Base-by-base conservation (phyloP, 2,329 filamentous ascomycete species). In the Epichloe sylvatica region DNA sequence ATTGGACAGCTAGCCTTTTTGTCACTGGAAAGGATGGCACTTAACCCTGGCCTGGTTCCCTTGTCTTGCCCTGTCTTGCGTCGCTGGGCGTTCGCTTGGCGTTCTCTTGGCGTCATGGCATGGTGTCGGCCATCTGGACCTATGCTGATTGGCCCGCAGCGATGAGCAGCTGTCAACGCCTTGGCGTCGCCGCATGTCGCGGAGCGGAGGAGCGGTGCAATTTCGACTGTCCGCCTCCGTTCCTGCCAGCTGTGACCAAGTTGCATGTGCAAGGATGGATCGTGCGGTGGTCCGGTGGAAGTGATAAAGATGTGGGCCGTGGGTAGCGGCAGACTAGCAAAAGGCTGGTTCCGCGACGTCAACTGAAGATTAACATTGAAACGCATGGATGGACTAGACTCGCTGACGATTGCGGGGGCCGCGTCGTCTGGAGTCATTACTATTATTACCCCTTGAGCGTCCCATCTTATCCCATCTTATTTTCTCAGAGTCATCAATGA, bases 181-280 rank as follows among this genome's bases (percentile, higher is more conserved):
- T 17, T 17, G 21, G 21, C 25, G 21, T 13, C 5, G 21, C n/a
- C 23, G 17, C 45, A 45, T 7, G 33, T 43, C 36, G 17, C 47
- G 51, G 45, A 51, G 49, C 62, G 62, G 62, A 64, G 54, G 46
- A 47, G 50, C 62, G 62, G 62, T 41, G 51, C 56, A 60, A 64
- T 58, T 59, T 49, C 53, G 35, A 7, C 25, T 38, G 47, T 57
- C 59, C 57, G 60, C 45, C 48, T 56, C 59, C 60, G 60, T 53
- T 57, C 55, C 51, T 44, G 21, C 33, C 38, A 19, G 33, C 17
- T 12, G 17, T n/a, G 19, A 23, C 37, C 50, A 39, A 34, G 49
- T 48, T 41, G 45, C 49, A 45, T 30, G 40, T 46, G 37, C 23
- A 25, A 3, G 23, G 23, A 35, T 23, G 46, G 45, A 39, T 47